Evolutionary conservation across 1,284 basidiomycete species (phyloP).

Genomic region (Rhizopogon parksii): DNA sequence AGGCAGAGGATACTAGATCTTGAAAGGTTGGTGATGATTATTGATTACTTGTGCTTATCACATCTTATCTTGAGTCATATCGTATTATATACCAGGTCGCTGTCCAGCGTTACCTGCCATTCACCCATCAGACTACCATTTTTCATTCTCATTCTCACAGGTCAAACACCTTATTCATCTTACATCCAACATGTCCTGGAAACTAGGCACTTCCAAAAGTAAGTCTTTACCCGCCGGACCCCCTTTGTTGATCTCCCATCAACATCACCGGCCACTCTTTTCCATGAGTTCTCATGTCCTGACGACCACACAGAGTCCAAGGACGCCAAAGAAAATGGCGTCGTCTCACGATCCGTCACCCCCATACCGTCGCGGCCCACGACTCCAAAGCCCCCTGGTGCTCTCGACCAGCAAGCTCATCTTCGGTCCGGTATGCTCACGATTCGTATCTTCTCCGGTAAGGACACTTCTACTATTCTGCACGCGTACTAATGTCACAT

Average conservation of each 20-base stretch:
- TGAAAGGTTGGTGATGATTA: background rate
- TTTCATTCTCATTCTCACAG: conserved; percentile 5
- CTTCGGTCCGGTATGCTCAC: conserved; percentile 79
- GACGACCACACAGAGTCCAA: conserved; percentile 43
- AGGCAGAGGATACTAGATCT: background rate
- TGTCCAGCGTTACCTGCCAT: background rate
- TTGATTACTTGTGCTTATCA: background rate
- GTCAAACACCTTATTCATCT: background rate
- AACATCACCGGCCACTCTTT: conserved; percentile 2
- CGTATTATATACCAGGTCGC: background rate
- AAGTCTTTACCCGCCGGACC: conserved; percentile 7
- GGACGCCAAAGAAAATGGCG: conserved; percentile 59
- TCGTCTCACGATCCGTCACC: conserved; percentile 64
- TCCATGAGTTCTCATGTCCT: conserved; percentile 2
- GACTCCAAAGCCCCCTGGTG: conserved; percentile 58
- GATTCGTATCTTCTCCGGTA: conserved; percentile 83
- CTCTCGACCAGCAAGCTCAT: conserved; percentile 41
- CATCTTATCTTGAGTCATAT: conserved; percentile 5
- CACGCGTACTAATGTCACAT: background rate
- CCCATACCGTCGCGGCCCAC: conserved; percentile 66
- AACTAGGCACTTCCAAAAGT: conserved; percentile 41
- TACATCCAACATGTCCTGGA: conserved; percentile 33
- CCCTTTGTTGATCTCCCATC: background rate
- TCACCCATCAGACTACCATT: background rate
- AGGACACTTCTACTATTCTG: conserved; percentile 14